phyloP scores from a whole-genome alignment of 345 rosid genomes.

The Citrus hindsii region DNA sequence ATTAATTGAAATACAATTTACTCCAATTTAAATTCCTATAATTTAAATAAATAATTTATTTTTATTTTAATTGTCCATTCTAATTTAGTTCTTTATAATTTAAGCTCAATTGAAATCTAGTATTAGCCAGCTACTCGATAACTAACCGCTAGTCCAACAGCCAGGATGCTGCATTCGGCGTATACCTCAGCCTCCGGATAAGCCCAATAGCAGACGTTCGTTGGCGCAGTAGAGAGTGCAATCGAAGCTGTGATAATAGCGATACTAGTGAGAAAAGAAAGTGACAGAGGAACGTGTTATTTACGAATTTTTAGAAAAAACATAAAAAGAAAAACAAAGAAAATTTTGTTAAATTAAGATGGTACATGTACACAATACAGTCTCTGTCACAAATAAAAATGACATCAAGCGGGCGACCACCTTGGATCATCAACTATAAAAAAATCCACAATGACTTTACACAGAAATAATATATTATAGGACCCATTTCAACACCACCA shows the following conservation, averaged over 20 bases:
- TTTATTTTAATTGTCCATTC: no score
- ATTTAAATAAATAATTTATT: no score
- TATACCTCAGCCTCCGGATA: neutral
- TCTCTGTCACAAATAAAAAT: neutral
- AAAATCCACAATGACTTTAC: conserved; percentile 1
- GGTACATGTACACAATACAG: neutral
- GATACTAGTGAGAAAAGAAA: neutral
- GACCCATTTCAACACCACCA: conserved; percentile 23
- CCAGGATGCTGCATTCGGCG: neutral
- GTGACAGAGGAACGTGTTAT: neutral
- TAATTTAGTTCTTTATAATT: no score
- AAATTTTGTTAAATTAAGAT: neutral
- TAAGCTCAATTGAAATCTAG: no score
- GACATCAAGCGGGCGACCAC: neutral
- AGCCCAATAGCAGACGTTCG: neutral
- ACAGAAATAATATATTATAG: neutral
- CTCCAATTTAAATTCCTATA: no score
- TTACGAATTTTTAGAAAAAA: neutral
- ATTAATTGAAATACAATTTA: no score
- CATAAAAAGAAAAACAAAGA: neutral
- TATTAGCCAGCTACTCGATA: no score
- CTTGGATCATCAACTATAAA: neutral
- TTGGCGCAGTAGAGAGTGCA: neutral
- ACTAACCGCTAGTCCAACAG: neutral
- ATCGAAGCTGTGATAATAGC: neutral